Conservation (phyloP, 805 yeast genomes). For the Lipomyces anomalus region DNA sequence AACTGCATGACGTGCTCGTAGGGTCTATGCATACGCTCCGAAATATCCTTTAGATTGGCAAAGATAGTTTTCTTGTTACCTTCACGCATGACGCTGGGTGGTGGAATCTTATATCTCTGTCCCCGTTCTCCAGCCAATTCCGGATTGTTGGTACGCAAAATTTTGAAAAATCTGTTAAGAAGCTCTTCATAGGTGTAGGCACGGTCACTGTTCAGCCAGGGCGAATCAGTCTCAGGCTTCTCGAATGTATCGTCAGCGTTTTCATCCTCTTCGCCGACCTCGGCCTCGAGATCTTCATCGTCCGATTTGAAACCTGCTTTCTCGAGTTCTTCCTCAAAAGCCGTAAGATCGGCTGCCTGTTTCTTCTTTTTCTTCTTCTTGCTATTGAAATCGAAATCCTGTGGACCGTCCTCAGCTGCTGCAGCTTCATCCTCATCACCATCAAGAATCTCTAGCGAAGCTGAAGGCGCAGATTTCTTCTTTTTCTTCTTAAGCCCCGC, state of each 20-base stretch:
- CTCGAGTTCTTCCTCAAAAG: slow-evolving; percentile 83
- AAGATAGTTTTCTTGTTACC: slow-evolving; percentile 95
- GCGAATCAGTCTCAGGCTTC: slow-evolving; percentile 15
- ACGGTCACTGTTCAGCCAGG: slow-evolving; percentile 35
- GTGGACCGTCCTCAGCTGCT: slow-evolving; percentile 22
- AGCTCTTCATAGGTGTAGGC: slow-evolving; percentile 73
- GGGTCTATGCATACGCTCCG: slow-evolving; percentile 89
- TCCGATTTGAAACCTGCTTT: slow-evolving; percentile 71
- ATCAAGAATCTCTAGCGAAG: slow-evolving; percentile 28
- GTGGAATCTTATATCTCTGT: slow-evolving; percentile 91
- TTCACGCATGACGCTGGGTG: slow-evolving; percentile 94
- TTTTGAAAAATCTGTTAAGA: slow-evolving; percentile 76
- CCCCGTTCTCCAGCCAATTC: slow-evolving; percentile 96
- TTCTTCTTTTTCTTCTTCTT: slow-evolving; percentile 75
- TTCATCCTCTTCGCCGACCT: slow-evolving; percentile 25
- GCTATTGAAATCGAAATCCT: slow-evolving; percentile 43
- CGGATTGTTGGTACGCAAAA: slow-evolving; percentile 89
- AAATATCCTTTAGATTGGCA: slow-evolving; percentile 91
- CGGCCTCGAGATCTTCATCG: slow-evolving; percentile 8
- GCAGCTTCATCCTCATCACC: slow-evolving; percentile 21
- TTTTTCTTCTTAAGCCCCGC: slow-evolving; percentile 81
- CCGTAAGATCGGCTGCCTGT: slow-evolving; percentile 55
- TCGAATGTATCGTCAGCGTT: slow-evolving; percentile 16
- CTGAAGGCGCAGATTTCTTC: slow-evolving; percentile 52
- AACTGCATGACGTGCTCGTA: slow-evolving; percentile 96